phyloP scores from a whole-genome alignment of 1,139 yeast genomes.

The Debaryomycetaceae sp. region DNA sequence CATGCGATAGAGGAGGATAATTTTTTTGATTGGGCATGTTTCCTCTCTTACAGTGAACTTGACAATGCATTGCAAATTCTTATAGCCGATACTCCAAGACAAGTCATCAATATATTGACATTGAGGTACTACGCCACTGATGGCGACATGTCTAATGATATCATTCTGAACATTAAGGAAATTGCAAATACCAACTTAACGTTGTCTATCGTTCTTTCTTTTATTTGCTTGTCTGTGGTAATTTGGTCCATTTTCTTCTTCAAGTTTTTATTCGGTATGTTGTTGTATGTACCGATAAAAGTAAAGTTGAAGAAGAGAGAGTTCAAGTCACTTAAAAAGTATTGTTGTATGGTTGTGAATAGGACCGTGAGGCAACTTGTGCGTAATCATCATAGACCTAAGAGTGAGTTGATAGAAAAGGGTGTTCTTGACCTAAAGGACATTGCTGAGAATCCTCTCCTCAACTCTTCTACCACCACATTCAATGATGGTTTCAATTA shows the following conservation, averaged over 20 bases:
- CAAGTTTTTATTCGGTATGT: slow-evolving; percentile 55
- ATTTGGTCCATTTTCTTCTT: slow-evolving; percentile 72
- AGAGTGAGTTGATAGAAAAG: slow-evolving; percentile 29
- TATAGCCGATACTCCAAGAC: slow-evolving; percentile 87
- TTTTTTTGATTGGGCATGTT: slow-evolving; percentile 64
- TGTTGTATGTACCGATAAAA: slow-evolving; percentile 55
- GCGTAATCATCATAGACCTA: slow-evolving; percentile 44
- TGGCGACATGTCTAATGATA: slow-evolving; percentile 39
- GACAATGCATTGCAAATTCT: slow-evolving; percentile 62
- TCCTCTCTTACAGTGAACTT: slow-evolving; percentile 64
- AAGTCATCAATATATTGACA: slow-evolving; percentile 76
- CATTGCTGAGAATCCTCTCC: slow-evolving; percentile 8
- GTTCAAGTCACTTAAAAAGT: slow-evolving; percentile 47
- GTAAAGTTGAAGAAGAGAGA: slow-evolving; percentile 41
- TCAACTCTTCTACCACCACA: slow-evolving; percentile 9
- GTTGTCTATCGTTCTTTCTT: slow-evolving; percentile 68
- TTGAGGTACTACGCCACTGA: slow-evolving; percentile 53
- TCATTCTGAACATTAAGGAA: slow-evolving; percentile 49
- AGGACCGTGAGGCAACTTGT: slow-evolving; percentile 52
- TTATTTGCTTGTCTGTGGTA: slow-evolving; percentile 74
- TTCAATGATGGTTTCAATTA: slow-evolving; percentile 6
- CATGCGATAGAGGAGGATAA: slow-evolving; percentile 65
- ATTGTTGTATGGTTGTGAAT: slow-evolving; percentile 57
- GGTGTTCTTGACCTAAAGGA: slow-evolving; percentile 23
- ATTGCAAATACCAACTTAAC: slow-evolving; percentile 60